Evolutionary conservation across 257 asterid genomes (phyloP), one percentile per base, ranked within the genome.

Genomic region (Ajuga chamaepitys): DNA sequence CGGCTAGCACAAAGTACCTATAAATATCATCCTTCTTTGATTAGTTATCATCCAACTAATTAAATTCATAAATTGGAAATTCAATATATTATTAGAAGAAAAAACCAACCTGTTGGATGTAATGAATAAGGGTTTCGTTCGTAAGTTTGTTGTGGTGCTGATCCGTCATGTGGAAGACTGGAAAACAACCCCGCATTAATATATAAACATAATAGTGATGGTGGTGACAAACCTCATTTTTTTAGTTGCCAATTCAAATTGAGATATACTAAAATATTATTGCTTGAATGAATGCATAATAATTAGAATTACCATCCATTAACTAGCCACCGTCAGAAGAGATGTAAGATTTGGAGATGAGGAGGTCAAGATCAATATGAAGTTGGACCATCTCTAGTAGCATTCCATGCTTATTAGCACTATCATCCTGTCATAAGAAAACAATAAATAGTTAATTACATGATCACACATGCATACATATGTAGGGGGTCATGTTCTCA

Each of bases 251-350:
- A 2, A 28, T 2, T 28, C 34, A 28, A 68, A 38, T 28, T 16
- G 32, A 40, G 70, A 66, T 48, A 45, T 46, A 16, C 4, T 46
- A 44, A 7, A 34, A 50, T 21, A 37, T 2, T 34, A 28, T 18
- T 44, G 8, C 14, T 74, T 25, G 35, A 22, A 25, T 52, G 2
- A 14, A 28, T n/a, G 6, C 14, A 16, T 20, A 46, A 2, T 18
- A 42, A 74, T 57, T 0, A 32, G 14, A 74, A 91, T 68, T 26
- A 92, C 98, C 98, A 77, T 92, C 97, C 97, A 92, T 92, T 79
- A 92, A 67, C 98, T 97, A 92, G 68, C 90, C 93, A 64, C 98
- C 98, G 64, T 92, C 98, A 9, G 98, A 89, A 48, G 87, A 80
- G 73, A 92, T 84, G 84, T 92, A 89, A 9, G 98, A 92, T 78